phyloP scores from a whole-genome alignment of 1,139 yeast genomes.

The Yamadazyma mexicana region DNA sequence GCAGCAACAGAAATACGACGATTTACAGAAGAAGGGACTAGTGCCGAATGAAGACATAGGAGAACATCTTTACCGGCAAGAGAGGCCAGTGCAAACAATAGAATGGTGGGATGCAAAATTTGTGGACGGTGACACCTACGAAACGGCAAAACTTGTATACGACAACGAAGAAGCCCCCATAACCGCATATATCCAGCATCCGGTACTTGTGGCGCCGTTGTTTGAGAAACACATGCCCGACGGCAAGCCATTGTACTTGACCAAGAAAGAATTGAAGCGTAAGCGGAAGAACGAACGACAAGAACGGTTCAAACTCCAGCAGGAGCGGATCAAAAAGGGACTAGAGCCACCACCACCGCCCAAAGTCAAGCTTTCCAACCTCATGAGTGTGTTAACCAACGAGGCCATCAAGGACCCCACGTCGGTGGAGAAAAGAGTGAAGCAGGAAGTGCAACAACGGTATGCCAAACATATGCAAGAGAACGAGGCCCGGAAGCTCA shows the following conservation, averaged over 20 bases:
- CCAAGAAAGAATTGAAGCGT: constrained; percentile 76
- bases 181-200: constrained; percentile 75
- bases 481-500: constrained; percentile 64
- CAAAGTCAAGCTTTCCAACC: constrained; percentile 76
- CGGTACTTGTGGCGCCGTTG: constrained; percentile 47
- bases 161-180: constrained; percentile 51
- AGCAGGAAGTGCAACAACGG: constrained; percentile 67
- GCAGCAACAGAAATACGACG: constrained; percentile 11
- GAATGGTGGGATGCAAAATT: constrained; percentile 86
- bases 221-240: constrained; percentile 45
- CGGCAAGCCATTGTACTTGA: constrained; percentile 55
- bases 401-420: constrained; percentile 93
- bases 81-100: constrained; percentile 49
- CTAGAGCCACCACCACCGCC: constrained; percentile 88
- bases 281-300: constrained; percentile 72
- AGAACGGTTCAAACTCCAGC: constrained; percentile 63
- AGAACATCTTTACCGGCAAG: constrained; percentile 50
- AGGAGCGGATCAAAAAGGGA: constrained; percentile 78
- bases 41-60: constrained; percentile 48
- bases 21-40: constrained; percentile 40
- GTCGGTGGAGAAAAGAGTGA: constrained; percentile 71
- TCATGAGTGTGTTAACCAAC: constrained; percentile 82
- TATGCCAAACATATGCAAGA: constrained; percentile 55
- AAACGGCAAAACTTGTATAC: constrained; percentile 21
- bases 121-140: constrained; percentile 30